Conservation (phyloP, 2,329 filamentous ascomycete genomes). For the Diplodia scrobiculata region DNA sequence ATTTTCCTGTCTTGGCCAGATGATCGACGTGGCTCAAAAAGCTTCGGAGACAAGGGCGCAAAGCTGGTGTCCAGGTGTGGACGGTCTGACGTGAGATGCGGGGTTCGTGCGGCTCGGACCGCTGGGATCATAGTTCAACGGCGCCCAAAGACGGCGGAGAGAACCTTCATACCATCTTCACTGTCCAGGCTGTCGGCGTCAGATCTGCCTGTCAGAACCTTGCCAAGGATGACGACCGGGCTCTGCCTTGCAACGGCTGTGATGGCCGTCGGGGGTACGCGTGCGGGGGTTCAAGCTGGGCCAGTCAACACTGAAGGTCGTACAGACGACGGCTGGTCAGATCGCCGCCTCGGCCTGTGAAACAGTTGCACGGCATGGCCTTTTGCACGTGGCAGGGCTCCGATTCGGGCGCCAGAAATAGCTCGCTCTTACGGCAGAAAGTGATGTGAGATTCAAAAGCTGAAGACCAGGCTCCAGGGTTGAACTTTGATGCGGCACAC, state of each 20-base stretch:
- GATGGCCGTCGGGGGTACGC: background rate
- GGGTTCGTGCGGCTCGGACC: background rate
- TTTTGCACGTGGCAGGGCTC: background rate
- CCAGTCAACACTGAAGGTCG: background rate
- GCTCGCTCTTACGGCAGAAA: background rate
- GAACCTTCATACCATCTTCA: background rate
- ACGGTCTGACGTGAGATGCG: background rate
- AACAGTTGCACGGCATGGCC: background rate
- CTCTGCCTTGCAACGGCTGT: background rate
- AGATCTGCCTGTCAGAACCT: background rate
- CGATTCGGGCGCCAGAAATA: background rate
- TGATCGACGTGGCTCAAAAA: background rate
- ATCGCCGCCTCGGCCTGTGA: background rate
- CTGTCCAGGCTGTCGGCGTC: background rate
- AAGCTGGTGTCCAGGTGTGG: background rate
- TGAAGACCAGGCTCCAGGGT: background rate
- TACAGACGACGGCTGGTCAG: background rate
- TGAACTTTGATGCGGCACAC: background rate
- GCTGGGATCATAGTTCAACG: background rate
- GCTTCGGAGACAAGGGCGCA: background rate
- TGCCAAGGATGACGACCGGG: background rate
- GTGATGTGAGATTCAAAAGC: background rate
- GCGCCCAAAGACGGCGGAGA: background rate
- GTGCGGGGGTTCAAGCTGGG: background rate
- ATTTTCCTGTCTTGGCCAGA: background rate